Base-by-base conservation (phyloP, 2,329 filamentous ascomycete genomes). In the Huntiella savannae region DNA sequence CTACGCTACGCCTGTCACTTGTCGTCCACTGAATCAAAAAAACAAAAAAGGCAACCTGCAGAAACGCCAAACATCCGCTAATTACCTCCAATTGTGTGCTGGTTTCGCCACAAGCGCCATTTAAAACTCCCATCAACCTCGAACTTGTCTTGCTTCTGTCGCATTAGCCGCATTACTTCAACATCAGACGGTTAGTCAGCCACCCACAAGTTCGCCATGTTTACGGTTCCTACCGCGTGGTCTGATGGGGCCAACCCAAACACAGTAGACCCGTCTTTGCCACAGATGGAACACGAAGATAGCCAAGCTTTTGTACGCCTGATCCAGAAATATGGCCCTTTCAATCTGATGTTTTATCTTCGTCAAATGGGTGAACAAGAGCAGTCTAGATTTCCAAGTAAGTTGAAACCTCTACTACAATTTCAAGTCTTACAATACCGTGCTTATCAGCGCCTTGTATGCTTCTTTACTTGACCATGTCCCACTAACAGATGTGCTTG, bases 331-430 rank as follows among this genome's bases (percentile, higher is more conserved):
- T 52, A 52, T 33, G 51, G 51, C 17, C 51, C 51, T 4, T 41
- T 52, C 33, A 52, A 52, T 33, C 44, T 52, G 16, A 52, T 52
- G 51, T 52, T 52, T 28, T 48, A 47, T 13, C 28, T 52, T 11
- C 47, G 49, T 13, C 50, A 50, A 41, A 49, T 52, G n/a, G 45
- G 47, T 5, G 49, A 52, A 13, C 35, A 41, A 13, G 37, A 46
- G 4, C 48, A 48, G 7, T 33, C 22, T 17, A 36, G 32, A 39
- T 38, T 37, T 35, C 16, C 40, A 19, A 37, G 40, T 47, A 42
- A 45, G 35, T 33, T 12, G 22, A 28, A 10, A 28, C 22, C 22
- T 45, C 37, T 41, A 22, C 33, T 37, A 33, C 16, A 15, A 12
- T 28, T 19, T 13, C 37, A 10, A 22, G 22, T 28, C 22, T 28